Conservation (phyloP, 2,329 filamentous ascomycete genomes). For the Chalara sp. region DNA sequence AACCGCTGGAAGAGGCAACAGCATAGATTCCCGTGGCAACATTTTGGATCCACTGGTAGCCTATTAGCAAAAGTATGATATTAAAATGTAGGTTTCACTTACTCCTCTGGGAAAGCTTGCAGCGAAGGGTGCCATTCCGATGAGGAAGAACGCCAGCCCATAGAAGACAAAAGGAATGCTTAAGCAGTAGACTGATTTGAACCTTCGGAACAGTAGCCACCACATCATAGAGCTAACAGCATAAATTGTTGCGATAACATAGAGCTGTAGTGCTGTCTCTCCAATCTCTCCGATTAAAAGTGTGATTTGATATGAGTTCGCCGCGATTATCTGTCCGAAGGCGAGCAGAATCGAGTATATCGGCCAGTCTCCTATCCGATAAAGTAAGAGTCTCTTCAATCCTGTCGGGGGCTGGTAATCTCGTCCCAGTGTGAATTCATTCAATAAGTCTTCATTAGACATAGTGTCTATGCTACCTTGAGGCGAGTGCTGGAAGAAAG, state of each 20-base stretch:
- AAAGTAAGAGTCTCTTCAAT: slow-evolving; percentile 46
- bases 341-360: slow-evolving; percentile 55
- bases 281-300: slow-evolving; percentile 58
- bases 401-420: slow-evolving; percentile 48
- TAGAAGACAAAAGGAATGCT: slow-evolving; percentile 50
- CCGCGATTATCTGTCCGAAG: slow-evolving; percentile 53
- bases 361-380: slow-evolving; percentile 57
- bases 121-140: slow-evolving; percentile 54
- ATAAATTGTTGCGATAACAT: slow-evolving; percentile 54
- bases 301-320: slow-evolving; percentile 62
- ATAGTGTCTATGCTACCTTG: slow-evolving; percentile 1
- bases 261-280: slow-evolving; percentile 51
- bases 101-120: slow-evolving; percentile 30
- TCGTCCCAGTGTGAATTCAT: slow-evolving; percentile 44
- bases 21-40: slow-evolving; percentile 56
- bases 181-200: slow-evolving; percentile 42
- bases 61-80: not conserved
- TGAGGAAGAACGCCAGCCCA: slow-evolving; percentile 53
- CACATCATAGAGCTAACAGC: slow-evolving; percentile 50
- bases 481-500: slow-evolving; percentile 5
- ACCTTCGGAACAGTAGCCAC: slow-evolving; percentile 55
- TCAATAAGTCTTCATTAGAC: slow-evolving; percentile 2
- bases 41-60: slow-evolving; percentile 38
- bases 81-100: slow-evolving; percentile 41
- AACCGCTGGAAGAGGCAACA: slow-evolving; percentile 54